These are phyloP conservation scores for Gossypium davidsonii DNA, from an alignment of 441 rosid genomes.

Conservation along the genomic window DNA sequence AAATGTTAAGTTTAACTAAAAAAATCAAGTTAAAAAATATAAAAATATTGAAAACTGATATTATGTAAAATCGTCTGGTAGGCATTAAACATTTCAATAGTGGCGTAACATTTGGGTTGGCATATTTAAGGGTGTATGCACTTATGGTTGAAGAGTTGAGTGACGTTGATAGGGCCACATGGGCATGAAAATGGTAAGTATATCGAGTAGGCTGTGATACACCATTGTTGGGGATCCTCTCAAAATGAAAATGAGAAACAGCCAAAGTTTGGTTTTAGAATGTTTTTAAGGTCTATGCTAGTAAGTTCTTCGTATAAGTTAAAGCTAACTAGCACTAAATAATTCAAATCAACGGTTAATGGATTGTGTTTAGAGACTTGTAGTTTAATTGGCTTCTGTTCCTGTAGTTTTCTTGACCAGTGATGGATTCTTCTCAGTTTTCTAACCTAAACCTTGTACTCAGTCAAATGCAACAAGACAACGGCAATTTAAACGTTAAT, in stretches of 20 bases:
- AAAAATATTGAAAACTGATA: too few species aligned
- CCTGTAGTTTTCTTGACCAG: slow-evolving; percentile 4
- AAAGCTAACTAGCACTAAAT: background rate
- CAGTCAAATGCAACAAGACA: slow-evolving; percentile 19
- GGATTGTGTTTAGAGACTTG: too few species aligned
- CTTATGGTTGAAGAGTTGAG: background rate
- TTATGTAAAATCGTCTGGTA: too few species aligned
- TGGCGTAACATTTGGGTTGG: background rate
- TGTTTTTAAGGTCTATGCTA: background rate
- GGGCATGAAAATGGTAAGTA: background rate
- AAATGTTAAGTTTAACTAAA: too few species aligned
- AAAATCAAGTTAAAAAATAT: too few species aligned
- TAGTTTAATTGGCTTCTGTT: background rate
- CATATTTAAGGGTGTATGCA: background rate
- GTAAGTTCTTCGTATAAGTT: background rate
- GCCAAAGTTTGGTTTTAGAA: background rate
- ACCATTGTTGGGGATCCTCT: background rate
- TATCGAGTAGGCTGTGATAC: background rate
- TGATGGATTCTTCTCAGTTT: background rate
- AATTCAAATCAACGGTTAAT: slow-evolving; percentile 13
- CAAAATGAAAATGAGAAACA: background rate
- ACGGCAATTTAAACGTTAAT: slow-evolving; percentile 1
- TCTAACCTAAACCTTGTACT: background rate
- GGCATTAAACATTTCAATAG: too few species aligned
- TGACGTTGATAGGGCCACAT: slow-evolving; percentile 1